These are phyloP conservation scores for Claviceps africana DNA, from an alignment of 2,329 filamentous ascomycete genomes.

Conservation along the genomic window DNA sequence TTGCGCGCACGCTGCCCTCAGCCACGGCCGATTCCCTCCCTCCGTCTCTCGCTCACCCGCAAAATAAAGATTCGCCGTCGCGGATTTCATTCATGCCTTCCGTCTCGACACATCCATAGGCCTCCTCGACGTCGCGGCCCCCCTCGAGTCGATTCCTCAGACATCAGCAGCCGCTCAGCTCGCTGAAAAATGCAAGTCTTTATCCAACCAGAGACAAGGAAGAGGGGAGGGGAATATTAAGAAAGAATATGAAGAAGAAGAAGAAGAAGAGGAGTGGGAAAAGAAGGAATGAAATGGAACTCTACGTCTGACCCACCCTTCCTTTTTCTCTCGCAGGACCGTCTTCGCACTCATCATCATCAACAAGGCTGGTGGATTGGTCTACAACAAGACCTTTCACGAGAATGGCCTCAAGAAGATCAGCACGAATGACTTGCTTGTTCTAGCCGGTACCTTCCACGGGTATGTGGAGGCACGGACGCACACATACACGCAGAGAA, in stretches of 20 bases:
- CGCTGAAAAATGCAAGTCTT: neutral
- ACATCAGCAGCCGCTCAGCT: neutral
- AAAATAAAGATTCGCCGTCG: neutral
- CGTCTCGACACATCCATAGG: constrained; percentile 7
- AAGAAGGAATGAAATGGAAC: neutral
- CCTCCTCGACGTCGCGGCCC: constrained; percentile 6
- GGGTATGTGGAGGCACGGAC: constrained; percentile 41
- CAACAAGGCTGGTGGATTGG: constrained; percentile 92
- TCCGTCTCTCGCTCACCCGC: too few relatives aligned
- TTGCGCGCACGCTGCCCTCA: neutral
- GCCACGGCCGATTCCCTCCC: neutral
- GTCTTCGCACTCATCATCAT: constrained; percentile 94
- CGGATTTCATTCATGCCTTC: constrained; percentile 2
- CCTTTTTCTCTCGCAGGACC: constrained; percentile 46
- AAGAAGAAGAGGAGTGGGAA: too few relatives aligned
- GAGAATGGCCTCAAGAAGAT: constrained; percentile 74
- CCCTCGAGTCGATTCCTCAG: neutral
- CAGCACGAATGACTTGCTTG: constrained; percentile 89
- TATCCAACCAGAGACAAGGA: neutral
- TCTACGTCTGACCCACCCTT: neutral
- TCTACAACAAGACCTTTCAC: constrained; percentile 92
- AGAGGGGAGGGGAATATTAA: neutral
- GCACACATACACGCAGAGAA: too few relatives aligned
- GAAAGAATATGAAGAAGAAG: too few relatives aligned
- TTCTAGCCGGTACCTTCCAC: constrained; percentile 93